Evolutionary conservation across 768 basidiomycete species (phyloP), one percentile per base, ranked within the genome.

Genomic region (Sutorius australiensis): DNA sequence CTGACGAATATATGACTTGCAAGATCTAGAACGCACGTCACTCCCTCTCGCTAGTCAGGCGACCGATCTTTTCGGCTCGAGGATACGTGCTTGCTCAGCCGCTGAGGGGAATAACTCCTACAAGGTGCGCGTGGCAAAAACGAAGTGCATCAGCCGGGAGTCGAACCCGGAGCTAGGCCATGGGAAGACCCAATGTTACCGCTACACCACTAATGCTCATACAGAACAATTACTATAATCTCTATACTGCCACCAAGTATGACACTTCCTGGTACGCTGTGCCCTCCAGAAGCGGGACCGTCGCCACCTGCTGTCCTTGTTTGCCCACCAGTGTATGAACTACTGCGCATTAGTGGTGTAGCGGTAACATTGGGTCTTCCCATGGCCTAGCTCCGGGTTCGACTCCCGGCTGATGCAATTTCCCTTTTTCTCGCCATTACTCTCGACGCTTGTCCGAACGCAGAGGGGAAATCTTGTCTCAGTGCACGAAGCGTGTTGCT

Each of bases 131-230:
- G 2, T 3, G 54, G 12, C 11, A 41, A 27, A 50, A 36, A 34
- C 11, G 0, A 2, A 44, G 12, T 79, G 77, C 78, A 71, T 73
- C 70, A 67, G 69, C 78, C 76, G 78, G 78, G 78, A 79, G 73
- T 79, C 78, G 78, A 79, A 79, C 78, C 78, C 78, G 76, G 77
- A 67, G 78, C 78, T 77, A 76, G 77, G 76, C 76, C 76, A 78
- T 87, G 86, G 85, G 86, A 87, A 87, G 84, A 85, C 83, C 82
- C 83, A 84, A 87, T 86, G 86, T 87, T 86, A 86, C 85, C 85
- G 80, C 73, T 87, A 86, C 84, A 85, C 84, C 82, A 86, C 67
- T 68, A 59, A 71, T 67, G 68, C 68, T 39, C 12, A 1, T 0
- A n/a, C 0, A 10, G 9, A 9, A 0, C 16, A 37, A 5, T 37